Conservation (phyloP, 768 basidiomycete genomes). For the Aureoboletus auriporus region DNA sequence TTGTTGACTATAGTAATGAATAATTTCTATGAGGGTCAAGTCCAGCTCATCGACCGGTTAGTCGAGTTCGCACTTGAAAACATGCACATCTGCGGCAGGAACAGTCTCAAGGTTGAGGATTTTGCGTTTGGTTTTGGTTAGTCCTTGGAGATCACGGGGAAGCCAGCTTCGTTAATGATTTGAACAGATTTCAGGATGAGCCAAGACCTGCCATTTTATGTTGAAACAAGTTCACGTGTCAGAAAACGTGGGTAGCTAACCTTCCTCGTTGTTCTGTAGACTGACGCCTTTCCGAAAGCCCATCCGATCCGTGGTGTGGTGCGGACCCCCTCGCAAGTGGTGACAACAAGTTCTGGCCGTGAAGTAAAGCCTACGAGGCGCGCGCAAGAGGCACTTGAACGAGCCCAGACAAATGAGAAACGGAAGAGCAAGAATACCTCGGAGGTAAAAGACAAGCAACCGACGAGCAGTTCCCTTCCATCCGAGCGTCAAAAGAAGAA, state of each 20-base stretch:
- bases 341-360: slow-evolving; percentile 22
- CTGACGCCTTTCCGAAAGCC: slow-evolving; percentile 13
- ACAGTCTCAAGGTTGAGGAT: slow-evolving; percentile 17
- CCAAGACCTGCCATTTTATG: slow-evolving; percentile 28
- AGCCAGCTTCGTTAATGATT: background rate
- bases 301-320: slow-evolving; percentile 4
- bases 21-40: slow-evolving; percentile 28
- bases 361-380: slow-evolving; percentile 19
- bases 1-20: slow-evolving; percentile 28
- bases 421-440: background rate
- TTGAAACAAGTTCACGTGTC: slow-evolving; percentile 22
- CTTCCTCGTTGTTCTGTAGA: background rate
- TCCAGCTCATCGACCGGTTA: slow-evolving; percentile 25
- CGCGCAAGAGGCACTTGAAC: slow-evolving; percentile 9
- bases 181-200: slow-evolving; percentile 27
- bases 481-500: slow-evolving; percentile 1
- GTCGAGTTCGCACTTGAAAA: slow-evolving; percentile 21
- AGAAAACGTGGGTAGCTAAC: slow-evolving; percentile 21
- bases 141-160: background rate
- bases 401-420: background rate
- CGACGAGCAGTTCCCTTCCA: background rate
- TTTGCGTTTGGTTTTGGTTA: slow-evolving; percentile 29
- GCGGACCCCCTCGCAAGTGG: slow-evolving; percentile 2
- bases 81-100: slow-evolving; percentile 20
- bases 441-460: background rate